A percentile compares a stretch with the other conserved stretches of the same genome.
phyloP scores from a whole-genome alignment of 345 rosid genomes.

The Viola odorata region DNA sequence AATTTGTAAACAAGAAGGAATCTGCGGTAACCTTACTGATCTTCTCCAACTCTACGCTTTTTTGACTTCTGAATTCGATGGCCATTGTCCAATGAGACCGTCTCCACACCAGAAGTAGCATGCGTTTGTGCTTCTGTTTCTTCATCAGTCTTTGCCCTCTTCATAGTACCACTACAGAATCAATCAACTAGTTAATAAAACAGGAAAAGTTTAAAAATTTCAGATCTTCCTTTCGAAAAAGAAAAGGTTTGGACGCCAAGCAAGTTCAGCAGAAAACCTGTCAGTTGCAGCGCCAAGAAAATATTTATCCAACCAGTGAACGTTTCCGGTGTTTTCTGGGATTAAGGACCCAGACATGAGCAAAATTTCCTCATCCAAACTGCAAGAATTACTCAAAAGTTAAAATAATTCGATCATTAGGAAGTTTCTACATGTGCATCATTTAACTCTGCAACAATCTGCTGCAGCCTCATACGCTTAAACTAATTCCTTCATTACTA shows the following conservation, averaged over 20 bases:
- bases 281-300: constrained; percentile 15
- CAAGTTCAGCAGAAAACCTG: constrained; percentile 16
- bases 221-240: neutral
- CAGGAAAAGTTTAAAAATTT: neutral
- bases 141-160: constrained; percentile 32
- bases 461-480: too few relatives aligned
- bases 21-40: constrained; percentile 9
- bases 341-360: constrained; percentile 64
- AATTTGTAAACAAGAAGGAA: constrained; percentile 5
- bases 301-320: constrained; percentile 52
- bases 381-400: constrained; percentile 23
- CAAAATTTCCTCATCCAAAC: constrained; percentile 68
- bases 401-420: too few relatives aligned
- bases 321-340: constrained; percentile 52
- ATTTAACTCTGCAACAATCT: too few relatives aligned
- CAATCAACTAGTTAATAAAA: constrained; percentile 1
- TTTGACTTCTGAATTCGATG: constrained; percentile 28
- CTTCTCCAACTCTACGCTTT: constrained; percentile 26
- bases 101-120: constrained; percentile 8
- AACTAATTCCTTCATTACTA: too few relatives aligned
- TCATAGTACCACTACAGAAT: constrained; percentile 25
- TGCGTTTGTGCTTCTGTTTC: constrained; percentile 20
- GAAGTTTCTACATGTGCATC: too few relatives aligned
- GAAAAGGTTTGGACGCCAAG: neutral
- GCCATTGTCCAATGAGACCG: constrained; percentile 9